A percentile compares a stretch with the other conserved stretches of the same genome.
phyloP scores from a whole-genome alignment of 176 grass and related monocot species.

The Oryza australiensis region DNA sequence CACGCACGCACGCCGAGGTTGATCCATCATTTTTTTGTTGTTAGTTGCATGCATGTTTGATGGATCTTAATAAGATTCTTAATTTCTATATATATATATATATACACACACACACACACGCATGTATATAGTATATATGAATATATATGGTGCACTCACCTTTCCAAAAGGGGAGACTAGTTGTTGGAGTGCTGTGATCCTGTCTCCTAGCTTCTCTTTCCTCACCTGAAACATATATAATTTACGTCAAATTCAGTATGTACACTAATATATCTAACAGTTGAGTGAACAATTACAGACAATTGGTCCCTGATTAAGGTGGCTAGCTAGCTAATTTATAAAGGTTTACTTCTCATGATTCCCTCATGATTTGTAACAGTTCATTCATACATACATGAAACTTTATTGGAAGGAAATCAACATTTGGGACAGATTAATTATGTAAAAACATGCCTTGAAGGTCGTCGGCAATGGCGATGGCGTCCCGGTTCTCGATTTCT shows the following conservation, averaged over 20 bases:
- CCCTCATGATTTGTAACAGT: too few species aligned
- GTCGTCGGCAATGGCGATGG: conserved; percentile 62
- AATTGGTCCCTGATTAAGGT: too few species aligned
- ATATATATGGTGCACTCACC: conserved; percentile 40
- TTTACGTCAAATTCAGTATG: neutral
- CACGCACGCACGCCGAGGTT: conserved; percentile 27
- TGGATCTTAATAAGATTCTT: neutral
- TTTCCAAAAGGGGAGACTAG: conserved; percentile 99
- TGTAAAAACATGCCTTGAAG: conserved; percentile 62
- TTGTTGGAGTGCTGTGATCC: conserved; percentile 95
- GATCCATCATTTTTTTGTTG: conserved; percentile 21
- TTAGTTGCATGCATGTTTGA: neutral
- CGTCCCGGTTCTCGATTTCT: conserved; percentile 73
- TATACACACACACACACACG: too few species aligned
- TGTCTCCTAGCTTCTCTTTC: conserved; percentile 98
- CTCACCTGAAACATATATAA: conserved; percentile 63
- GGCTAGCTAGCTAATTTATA: neutral
- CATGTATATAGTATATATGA: conserved; percentile 13
- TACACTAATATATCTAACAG: neutral
- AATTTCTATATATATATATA: conserved; percentile 5
- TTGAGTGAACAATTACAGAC: too few species aligned
- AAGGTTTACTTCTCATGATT: neutral
- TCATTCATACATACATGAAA: neutral
- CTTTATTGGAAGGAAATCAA: neutral
- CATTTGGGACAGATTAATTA: neutral